These are phyloP conservation scores for Prunus salicina DNA, from an alignment of 306 rosid species.

Conservation along the genomic window DNA sequence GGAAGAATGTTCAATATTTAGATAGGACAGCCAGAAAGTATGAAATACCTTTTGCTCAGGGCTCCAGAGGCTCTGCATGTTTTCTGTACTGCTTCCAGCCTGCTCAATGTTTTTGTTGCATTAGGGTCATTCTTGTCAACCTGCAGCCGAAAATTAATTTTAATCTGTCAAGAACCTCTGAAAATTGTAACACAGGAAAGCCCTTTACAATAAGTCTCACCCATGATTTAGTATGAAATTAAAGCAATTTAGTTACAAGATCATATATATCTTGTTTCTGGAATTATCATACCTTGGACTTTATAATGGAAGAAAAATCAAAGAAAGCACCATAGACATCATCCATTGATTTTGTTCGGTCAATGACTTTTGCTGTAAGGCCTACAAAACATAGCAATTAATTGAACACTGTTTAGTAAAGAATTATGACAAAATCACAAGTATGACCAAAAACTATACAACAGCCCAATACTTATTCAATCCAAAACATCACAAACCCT, in stretches of 20 bases:
- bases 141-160: constrained; percentile 34
- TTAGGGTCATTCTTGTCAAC: constrained; percentile 81
- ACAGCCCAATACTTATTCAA: neutral
- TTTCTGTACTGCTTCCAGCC: constrained; percentile 73
- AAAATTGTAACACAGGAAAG: neutral
- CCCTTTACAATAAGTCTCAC: neutral
- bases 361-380: constrained; percentile 90
- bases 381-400: constrained; percentile 48
- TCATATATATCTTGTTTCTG: constrained; percentile 10
- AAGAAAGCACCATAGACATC: constrained; percentile 92
- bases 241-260: constrained; percentile 5
- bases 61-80: constrained; percentile 79
- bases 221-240: neutral
- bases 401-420: constrained; percentile 13
- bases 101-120: constrained; percentile 75
- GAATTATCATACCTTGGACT: constrained; percentile 66
- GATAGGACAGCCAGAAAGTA: neutral
- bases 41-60: constrained; percentile 59
- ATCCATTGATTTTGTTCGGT: constrained; percentile 73
- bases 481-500: neutral
- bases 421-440: constrained; percentile 3
- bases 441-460: constrained; percentile 5
- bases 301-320: constrained; percentile 74
- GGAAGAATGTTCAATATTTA: neutral
- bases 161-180: neutral